Base-by-base conservation (phyloP, 2,329 filamentous ascomycete genomes). In the Dissoconium aciculare region DNA sequence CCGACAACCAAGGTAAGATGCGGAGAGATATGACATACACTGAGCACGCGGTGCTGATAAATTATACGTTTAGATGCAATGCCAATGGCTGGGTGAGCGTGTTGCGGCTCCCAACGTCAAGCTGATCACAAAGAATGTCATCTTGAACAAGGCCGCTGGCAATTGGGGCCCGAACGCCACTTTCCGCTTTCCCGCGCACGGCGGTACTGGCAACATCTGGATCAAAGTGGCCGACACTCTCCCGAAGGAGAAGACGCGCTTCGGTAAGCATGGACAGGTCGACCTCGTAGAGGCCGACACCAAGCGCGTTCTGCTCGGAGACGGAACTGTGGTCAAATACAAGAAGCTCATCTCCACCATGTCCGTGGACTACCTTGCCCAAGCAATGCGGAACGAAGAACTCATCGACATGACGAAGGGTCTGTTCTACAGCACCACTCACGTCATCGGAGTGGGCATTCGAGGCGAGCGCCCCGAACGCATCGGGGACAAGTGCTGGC, bases 401-500 rank as follows among this genome's bases (percentile, higher is more conserved):
- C 71, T 95, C 42, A 64, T 84, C 42, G 68, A 63, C 42, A 69
- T 92, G 46, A 81, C 76, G 66, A 93, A 93, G 70, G 78, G 76
- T 39, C 76, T 98, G 34, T 95, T 77, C 73, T 98, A 91, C 70
- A 94, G 85, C 31, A 85, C 80, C 47, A 98, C 89, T 34, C 89
- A 98, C 62, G 87, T 98, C 51, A 79, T 98, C 47, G 89, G 89
- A 60, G 81, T 98, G 41, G 89, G 89, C 62, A 69, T 98, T 52
- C 83, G 89, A 54, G 89, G 89, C 44, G 71, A 69, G 51, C 82
- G 89, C 45, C 89, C 89, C 23, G 84, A 93, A 59, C 79, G 83
- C 54, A 98, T 98, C 47, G 89, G 89, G 44, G 89, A 98, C 67
- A 98, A 95, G 72, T 98, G 89, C 75, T 98, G 89, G 85, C 69